Percentiles rank a stretch among this genome's conserved stretches.
These are phyloP conservation scores for Sherardia arvensis DNA, from an alignment of 257 asterid genomes.

Conservation along the genomic window DNA sequence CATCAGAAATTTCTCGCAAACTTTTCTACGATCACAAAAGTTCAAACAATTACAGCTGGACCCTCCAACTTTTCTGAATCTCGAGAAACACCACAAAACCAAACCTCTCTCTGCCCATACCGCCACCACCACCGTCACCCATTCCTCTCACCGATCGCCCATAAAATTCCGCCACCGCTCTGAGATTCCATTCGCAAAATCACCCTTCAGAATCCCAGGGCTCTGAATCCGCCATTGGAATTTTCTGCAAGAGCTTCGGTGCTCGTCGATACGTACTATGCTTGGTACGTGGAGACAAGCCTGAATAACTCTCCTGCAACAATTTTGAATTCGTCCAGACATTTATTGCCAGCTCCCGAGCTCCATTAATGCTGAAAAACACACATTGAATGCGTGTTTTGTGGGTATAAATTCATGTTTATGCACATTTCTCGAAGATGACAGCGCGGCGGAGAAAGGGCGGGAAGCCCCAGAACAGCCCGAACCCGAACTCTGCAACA, in stretches of 20 bases:
- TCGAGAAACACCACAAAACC: neutral
- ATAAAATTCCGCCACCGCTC: neutral
- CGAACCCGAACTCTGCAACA: neutral
- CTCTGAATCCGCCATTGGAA: neutral
- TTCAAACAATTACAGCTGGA: neutral
- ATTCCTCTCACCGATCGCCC: neutral
- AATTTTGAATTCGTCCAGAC: neutral
- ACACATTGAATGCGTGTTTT: neutral
- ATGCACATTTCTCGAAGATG: conserved; percentile 4
- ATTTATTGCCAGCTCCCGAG: neutral
- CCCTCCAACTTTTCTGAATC: neutral
- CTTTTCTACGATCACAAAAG: neutral
- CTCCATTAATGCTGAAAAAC: neutral
- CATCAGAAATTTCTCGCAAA: neutral
- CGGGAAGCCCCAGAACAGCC: conserved; percentile 4
- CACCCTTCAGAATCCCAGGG: neutral
- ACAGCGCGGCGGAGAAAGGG: conserved; percentile 25
- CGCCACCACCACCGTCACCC: conserved; percentile 3
- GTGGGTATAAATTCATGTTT: neutral
- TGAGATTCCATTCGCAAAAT: neutral
- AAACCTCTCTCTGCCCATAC: neutral
- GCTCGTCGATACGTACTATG: neutral
- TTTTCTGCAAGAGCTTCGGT: neutral
- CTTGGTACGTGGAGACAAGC: neutral
- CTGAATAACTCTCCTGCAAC: neutral